These are phyloP conservation scores for Penicillium silybi DNA, from an alignment of 495 filamentous ascomycete genomes.

Conservation along the genomic window DNA sequence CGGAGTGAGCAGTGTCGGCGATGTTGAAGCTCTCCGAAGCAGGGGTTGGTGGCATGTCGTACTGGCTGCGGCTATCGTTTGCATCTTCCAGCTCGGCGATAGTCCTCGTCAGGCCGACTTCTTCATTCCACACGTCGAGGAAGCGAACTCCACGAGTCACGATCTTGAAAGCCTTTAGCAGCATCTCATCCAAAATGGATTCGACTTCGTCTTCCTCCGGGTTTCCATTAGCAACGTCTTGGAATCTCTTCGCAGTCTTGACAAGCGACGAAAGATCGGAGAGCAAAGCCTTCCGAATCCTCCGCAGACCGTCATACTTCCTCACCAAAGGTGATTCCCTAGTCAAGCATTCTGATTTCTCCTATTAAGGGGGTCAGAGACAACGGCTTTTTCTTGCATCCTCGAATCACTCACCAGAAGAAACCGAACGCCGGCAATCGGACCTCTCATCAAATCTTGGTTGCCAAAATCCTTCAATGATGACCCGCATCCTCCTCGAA, in stretches of 20 bases:
- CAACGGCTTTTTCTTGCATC: not conserved
- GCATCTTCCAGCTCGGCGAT: slow-evolving; percentile 53
- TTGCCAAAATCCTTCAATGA: slow-evolving; percentile 72
- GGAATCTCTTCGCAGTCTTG: slow-evolving; percentile 76
- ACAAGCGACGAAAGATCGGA: slow-evolving; percentile 88
- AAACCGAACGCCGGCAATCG: slow-evolving; percentile 89
- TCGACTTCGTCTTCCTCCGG: slow-evolving; percentile 60
- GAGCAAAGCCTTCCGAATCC: slow-evolving; percentile 78
- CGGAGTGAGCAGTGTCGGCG: slow-evolving; percentile 20
- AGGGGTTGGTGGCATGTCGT: slow-evolving; percentile 64
- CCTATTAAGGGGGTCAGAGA: slow-evolving; percentile 45
- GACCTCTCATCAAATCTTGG: slow-evolving; percentile 84
- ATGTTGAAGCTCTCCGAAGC: slow-evolving; percentile 53
- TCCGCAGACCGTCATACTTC: slow-evolving; percentile 69
- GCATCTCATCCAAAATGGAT: slow-evolving; percentile 82
- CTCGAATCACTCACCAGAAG: slow-evolving; percentile 64
- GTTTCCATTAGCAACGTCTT: slow-evolving; percentile 54
- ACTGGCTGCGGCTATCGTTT: slow-evolving; percentile 20
- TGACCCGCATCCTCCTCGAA: slow-evolving; percentile 62
- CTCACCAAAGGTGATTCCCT: slow-evolving; percentile 72
- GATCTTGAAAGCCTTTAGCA: slow-evolving; percentile 88
- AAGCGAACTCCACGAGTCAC: slow-evolving; percentile 89
- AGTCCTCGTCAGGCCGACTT: slow-evolving; percentile 60
- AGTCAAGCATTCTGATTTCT: slow-evolving; percentile 82
- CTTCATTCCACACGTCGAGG: slow-evolving; percentile 83